These are phyloP conservation scores for Leptodontidium sp. DNA, from an alignment of 2,329 filamentous ascomycete genomes.

Conservation along the genomic window DNA sequence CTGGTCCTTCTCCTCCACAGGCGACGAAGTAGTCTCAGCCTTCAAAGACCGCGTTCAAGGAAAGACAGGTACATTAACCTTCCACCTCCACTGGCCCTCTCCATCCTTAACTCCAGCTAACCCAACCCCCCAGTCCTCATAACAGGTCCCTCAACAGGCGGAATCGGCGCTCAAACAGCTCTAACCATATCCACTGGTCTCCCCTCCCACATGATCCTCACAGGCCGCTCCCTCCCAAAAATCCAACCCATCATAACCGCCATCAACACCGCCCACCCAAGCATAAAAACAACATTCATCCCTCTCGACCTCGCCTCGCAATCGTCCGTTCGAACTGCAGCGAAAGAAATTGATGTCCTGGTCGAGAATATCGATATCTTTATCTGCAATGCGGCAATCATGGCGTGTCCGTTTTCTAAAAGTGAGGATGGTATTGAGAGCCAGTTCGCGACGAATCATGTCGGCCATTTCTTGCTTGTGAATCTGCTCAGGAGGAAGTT, in stretches of 20 bases:
- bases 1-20: constrained; percentile 23
- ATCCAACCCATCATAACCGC: constrained; percentile 26
- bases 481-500: constrained; percentile 51
- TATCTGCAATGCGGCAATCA: constrained; percentile 51
- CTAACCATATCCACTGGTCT: constrained; percentile 35
- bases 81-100: not conserved
- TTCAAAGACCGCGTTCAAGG: constrained; percentile 29
- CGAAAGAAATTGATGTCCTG: constrained; percentile 46
- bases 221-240: constrained; percentile 29
- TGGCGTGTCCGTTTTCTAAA: constrained; percentile 35
- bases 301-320: constrained; percentile 50
- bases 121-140: constrained; percentile 34
- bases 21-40: constrained; percentile 28
- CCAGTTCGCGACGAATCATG: constrained; percentile 62
- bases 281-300: constrained; percentile 26
- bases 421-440: constrained; percentile 57
- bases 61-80: constrained; percentile 28
- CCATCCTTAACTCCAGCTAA: not conserved
- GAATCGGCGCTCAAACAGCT: constrained; percentile 33
- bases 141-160: constrained; percentile 25
- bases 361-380: constrained; percentile 51
- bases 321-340: constrained; percentile 51
- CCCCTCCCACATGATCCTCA: constrained; percentile 32
- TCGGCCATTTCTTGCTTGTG: constrained; percentile 62
- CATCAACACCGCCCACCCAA: constrained; percentile 23